phyloP scores from a whole-genome alignment of 2,329 filamentous ascomycete genomes.

The Pseudopyricularia javanii region DNA sequence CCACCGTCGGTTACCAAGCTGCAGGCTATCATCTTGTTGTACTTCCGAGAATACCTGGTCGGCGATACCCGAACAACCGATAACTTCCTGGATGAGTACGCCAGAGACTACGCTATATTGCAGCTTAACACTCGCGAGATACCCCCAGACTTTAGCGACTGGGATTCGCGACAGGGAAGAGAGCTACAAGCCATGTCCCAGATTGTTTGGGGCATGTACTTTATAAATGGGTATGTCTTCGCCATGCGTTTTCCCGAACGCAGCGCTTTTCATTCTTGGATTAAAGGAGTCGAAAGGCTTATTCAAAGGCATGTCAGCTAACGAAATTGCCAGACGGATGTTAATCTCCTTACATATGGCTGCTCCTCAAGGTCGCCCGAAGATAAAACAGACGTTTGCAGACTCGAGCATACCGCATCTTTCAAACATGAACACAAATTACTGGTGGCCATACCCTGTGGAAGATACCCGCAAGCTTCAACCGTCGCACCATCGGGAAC shows the following conservation, averaged over 20 bases:
- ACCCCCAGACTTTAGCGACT: background rate
- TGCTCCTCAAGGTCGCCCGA: background rate
- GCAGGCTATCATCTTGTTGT: slow-evolving; percentile 9
- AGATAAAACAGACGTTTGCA: slow-evolving; percentile 1
- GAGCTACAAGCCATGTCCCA: slow-evolving; percentile 6
- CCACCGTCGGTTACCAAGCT: slow-evolving; percentile 6
- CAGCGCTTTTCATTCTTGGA: background rate
- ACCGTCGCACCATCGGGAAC: slow-evolving; percentile 1
- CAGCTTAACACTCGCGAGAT: background rate
- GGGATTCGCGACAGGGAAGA: background rate
- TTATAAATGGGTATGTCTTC: slow-evolving; percentile 9
- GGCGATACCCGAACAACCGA: slow-evolving; percentile 4
- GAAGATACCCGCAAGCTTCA: background rate
- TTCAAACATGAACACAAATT: background rate
- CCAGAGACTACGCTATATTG: background rate
- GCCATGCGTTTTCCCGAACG: too few species aligned
- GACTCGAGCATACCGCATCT: background rate
- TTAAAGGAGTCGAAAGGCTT: background rate
- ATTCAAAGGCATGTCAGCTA: background rate
- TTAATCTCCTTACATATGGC: background rate
- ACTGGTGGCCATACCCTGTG: slow-evolving; percentile 3
- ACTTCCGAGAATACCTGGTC: slow-evolving; percentile 7
- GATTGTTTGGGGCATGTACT: slow-evolving; percentile 12
- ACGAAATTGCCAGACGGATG: background rate
- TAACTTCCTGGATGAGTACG: background rate